A percentile compares a stretch with the other conserved stretches of the same genome.
Evolutionary conservation across 345 rosid species (phyloP).

Genomic region (Syzygium grande): DNA sequence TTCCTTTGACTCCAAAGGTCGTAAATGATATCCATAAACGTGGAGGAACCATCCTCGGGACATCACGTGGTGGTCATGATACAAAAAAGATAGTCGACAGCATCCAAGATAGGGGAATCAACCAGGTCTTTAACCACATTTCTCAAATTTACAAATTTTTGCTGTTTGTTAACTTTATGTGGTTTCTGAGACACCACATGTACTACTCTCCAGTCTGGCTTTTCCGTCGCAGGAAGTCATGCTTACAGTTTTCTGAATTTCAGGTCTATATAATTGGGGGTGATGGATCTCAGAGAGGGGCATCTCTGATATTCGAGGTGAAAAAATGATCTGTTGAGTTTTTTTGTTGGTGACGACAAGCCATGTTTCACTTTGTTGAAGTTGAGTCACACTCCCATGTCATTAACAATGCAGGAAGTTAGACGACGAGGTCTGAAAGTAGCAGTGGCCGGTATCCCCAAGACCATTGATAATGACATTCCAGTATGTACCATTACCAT

Average conservation of each 20-base stretch:
- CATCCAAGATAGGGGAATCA: slow-evolving; percentile 94
- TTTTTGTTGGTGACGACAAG: neutral
- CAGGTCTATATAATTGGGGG: slow-evolving; percentile 85
- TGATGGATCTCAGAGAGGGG: slow-evolving; percentile 77
- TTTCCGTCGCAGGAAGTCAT: neutral
- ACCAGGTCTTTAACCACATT: slow-evolving; percentile 32
- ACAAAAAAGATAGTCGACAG: slow-evolving; percentile 84
- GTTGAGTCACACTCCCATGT: neutral
- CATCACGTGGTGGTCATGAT: slow-evolving; percentile 88
- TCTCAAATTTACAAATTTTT: neutral
- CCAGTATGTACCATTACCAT: neutral
- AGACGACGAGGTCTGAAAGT: slow-evolving; percentile 12
- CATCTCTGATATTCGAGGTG: slow-evolving; percentile 60
- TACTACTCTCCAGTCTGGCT: neutral
- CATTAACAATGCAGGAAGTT: slow-evolving; percentile 1
- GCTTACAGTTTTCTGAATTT: neutral
- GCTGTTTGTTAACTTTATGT: neutral
- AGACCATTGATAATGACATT: slow-evolving; percentile 13
- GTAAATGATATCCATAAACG: slow-evolving; percentile 92
- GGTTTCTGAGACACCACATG: neutral
- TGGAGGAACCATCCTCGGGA: slow-evolving; percentile 81
- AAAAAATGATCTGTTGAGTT: neutral
- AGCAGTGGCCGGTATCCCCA: slow-evolving; percentile 11
- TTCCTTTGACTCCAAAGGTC: slow-evolving; percentile 51
- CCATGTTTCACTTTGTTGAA: neutral